Evolutionary conservation across 179 eudicot species (phyloP).

Genomic region (Sideroxylon spinosum): DNA sequence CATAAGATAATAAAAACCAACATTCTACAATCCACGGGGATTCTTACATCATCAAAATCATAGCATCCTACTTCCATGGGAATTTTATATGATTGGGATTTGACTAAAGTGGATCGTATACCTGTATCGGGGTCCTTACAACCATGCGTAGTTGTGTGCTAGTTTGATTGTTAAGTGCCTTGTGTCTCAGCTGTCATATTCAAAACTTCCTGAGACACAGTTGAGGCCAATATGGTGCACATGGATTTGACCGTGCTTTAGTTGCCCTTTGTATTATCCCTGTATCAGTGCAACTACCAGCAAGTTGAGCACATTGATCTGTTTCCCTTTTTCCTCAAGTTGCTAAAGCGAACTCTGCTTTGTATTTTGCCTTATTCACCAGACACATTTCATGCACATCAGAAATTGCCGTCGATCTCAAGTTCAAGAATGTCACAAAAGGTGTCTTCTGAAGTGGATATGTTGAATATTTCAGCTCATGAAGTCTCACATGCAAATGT

Average conservation of each 20-base stretch:
- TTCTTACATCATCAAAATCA: too few relatives aligned
- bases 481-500: conserved; percentile 28
- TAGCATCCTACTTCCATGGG: too few relatives aligned
- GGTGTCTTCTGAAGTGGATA: conserved; percentile 30
- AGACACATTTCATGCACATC: conserved; percentile 63
- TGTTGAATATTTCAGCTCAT: conserved; percentile 24
- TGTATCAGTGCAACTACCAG: background rate
- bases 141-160: too few relatives aligned
- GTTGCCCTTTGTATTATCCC: background rate
- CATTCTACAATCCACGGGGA: too few relatives aligned
- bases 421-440: conserved; percentile 32
- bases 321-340: conserved; percentile 6
- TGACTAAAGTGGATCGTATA: too few relatives aligned
- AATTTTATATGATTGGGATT: too few relatives aligned
- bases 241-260: background rate
- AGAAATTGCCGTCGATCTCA: conserved; percentile 39
- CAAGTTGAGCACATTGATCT: background rate
- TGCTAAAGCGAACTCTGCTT: conserved; percentile 1
- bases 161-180: too few relatives aligned
- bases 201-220: too few relatives aligned
- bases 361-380: background rate
- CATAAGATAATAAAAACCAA: too few relatives aligned
- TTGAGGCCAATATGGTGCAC: background rate
- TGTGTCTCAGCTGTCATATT: too few relatives aligned
- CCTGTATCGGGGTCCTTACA: too few relatives aligned